Evolutionary conservation across 371 early-diverging fungal genomes (phyloP).

Genomic region (Apophysomyces variabilis): DNA sequence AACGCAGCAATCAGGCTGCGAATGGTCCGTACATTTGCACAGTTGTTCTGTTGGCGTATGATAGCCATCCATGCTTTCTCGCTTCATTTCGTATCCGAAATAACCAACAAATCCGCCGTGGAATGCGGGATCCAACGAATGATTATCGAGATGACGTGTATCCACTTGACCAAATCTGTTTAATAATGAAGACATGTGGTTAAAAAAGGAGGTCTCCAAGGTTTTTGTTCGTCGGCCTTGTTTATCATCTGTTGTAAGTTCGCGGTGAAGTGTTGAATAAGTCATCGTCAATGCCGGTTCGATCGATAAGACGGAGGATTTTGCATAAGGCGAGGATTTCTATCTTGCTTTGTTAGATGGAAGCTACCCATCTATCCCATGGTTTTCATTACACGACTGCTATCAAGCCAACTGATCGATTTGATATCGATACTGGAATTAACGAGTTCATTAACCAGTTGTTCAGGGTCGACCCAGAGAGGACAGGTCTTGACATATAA

Average conservation of each 20-base stretch:
- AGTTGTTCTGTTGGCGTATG: slow-evolving; percentile 43
- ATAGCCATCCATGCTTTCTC: slow-evolving; percentile 72
- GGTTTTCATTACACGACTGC: slow-evolving; percentile 47
- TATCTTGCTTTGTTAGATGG: slow-evolving; percentile 10
- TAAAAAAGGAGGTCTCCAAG: neutral
- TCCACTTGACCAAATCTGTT: neutral
- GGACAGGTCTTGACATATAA: slow-evolving; percentile 20
- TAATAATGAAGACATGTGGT: neutral
- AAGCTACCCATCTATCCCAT: neutral
- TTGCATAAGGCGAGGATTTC: slow-evolving; percentile 46
- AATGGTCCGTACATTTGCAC: slow-evolving; percentile 28
- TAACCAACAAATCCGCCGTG: slow-evolving; percentile 89
- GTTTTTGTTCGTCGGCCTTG: slow-evolving; percentile 5
- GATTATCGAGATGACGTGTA: neutral
- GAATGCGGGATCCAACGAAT: slow-evolving; percentile 46
- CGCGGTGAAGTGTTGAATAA: slow-evolving; percentile 46
- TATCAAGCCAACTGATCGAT: slow-evolving; percentile 71
- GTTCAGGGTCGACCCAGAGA: slow-evolving; percentile 36
- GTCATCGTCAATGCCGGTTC: slow-evolving; percentile 43
- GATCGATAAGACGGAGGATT: slow-evolving; percentile 34
- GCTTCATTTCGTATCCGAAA: slow-evolving; percentile 94
- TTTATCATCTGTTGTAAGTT: slow-evolving; percentile 13
- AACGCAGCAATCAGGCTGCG: slow-evolving; percentile 29
- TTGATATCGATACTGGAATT: neutral
- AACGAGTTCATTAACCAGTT: slow-evolving; percentile 28